Evolutionary conservation across 2,329 filamentous ascomycete species (phyloP), one percentile per base, ranked within the genome.

Genomic region (Aspergillus fumigatiaffinis): DNA sequence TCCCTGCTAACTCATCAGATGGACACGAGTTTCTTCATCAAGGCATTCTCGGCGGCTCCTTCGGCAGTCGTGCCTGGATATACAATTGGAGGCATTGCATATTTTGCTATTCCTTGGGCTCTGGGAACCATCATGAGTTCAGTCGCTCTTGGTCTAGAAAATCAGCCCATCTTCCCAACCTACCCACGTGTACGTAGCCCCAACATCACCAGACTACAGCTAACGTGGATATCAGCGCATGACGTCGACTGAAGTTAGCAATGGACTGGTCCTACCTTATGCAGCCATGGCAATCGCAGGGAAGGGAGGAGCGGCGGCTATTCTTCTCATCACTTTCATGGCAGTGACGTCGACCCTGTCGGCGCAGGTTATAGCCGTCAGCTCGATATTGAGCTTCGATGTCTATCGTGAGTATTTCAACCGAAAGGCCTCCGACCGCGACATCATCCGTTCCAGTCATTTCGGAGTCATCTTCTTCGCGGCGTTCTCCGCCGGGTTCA

Each of bases 21-120:
- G 77, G 81, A 80, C 55, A 82, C 80, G 1, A 78, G 78, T 26
- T 83, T 81, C 66, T 83, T 81, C 51, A 77, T 79, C 60, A 82
- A 83, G 58, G 79, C 80, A 0, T 82, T 84, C 60, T 77, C 79
- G 0, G 80, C 75, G 3, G 74, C 71, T 0, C 78, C 75, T 0
- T 69, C 76, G 1, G 77, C 80, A 0, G 80, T 80, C 0, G 80
- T 83, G 0, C 80, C 80, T 0, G 81, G 81, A 0, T 84, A 84
- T 56, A 74, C 77, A 3, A 68, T 83, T 12, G 82, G 81, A 0
- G 81, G 80, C 0, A 77, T 83, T 14, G 76, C 79, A 0, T 84
- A 82, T 57, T 84, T 84, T 52, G 76, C 79, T 0, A 81, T 84
- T 10, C 81, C 82, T 0, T 83, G 80, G 80, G 77, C 76, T 1